A percentile compares a stretch with the other conserved stretches of the same genome.
phyloP scores from a whole-genome alignment of 73 alveolate species.

The Paramecium tetraurelia region DNA sequence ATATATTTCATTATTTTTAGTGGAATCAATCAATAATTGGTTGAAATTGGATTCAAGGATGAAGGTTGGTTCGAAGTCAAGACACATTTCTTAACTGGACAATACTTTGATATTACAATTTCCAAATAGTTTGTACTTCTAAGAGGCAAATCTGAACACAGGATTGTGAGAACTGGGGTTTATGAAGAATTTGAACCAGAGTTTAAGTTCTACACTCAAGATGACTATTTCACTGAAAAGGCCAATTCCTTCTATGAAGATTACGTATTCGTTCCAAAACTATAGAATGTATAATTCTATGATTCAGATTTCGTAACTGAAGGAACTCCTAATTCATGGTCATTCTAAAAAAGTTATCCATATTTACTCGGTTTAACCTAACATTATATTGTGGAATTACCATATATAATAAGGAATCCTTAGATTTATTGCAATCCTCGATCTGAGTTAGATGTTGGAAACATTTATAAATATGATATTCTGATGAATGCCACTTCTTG shows the following conservation, averaged over 20 bases:
- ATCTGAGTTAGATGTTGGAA: not conserved
- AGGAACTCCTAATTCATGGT: not conserved
- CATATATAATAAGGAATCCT: not conserved
- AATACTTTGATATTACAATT: conserved; percentile 17
- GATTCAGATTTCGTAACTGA: not conserved
- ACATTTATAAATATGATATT: not conserved
- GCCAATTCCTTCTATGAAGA: conserved; percentile 40
- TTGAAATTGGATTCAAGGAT: not conserved
- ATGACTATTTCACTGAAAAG: not conserved
- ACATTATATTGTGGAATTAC: not conserved
- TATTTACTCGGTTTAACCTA: not conserved
- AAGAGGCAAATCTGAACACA: conserved; percentile 39
- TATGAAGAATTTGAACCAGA: conserved; percentile 27
- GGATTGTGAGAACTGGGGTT: conserved; percentile 24
- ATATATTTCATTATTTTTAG: not conserved
- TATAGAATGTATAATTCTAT: not conserved
- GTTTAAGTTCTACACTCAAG: not conserved
- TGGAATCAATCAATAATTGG: not conserved
- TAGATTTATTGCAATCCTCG: not conserved
- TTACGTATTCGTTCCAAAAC: not conserved
- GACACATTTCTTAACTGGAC: not conserved
- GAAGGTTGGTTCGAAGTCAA: conserved; percentile 34
- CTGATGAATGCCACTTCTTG: not conserved
- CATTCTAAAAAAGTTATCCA: not conserved
- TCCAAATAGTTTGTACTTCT: not conserved